phyloP scores from a whole-genome alignment of 2,329 filamentous ascomycete species.

The Huntiella omanensis region DNA sequence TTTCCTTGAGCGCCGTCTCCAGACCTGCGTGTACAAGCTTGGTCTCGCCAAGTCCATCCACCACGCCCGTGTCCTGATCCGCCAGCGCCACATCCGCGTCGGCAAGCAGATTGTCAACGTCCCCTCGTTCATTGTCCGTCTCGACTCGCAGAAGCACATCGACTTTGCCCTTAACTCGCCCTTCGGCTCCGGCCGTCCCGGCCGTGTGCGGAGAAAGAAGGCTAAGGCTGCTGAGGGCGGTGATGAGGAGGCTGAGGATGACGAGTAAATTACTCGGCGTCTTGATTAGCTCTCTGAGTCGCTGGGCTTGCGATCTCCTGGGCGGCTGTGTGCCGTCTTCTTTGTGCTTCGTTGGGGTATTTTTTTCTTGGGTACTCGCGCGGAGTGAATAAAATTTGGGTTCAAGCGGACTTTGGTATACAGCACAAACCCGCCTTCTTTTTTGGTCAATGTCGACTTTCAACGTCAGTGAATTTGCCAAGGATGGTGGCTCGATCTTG shows the following conservation, averaged over 20 bases:
- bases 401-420: background rate
- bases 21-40: constrained; percentile 99
- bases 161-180: constrained; percentile 96
- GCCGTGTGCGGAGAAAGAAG: constrained; percentile 99
- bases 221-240: constrained; percentile 82
- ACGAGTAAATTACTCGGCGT: constrained; percentile 40
- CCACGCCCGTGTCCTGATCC: constrained; percentile 98
- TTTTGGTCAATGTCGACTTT: background rate
- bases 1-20: constrained; percentile 98
- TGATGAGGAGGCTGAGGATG: constrained; percentile 65
- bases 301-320: background rate
- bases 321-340: background rate
- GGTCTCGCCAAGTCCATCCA: constrained; percentile 99
- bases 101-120: constrained; percentile 99
- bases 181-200: constrained; percentile 90
- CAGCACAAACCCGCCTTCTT: constrained; percentile 4
- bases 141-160: constrained; percentile 99
- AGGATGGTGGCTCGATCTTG: background rate
- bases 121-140: constrained; percentile 96
- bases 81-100: constrained; percentile 98
- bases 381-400: background rate
- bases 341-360: constrained; percentile 4
- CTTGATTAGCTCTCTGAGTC: constrained; percentile 8
- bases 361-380: constrained; percentile 1
- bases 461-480: constrained; percentile 5